Evolutionary conservation across 2,329 filamentous ascomycete genomes (phyloP).

Genomic region (Canariomyces notabilis): DNA sequence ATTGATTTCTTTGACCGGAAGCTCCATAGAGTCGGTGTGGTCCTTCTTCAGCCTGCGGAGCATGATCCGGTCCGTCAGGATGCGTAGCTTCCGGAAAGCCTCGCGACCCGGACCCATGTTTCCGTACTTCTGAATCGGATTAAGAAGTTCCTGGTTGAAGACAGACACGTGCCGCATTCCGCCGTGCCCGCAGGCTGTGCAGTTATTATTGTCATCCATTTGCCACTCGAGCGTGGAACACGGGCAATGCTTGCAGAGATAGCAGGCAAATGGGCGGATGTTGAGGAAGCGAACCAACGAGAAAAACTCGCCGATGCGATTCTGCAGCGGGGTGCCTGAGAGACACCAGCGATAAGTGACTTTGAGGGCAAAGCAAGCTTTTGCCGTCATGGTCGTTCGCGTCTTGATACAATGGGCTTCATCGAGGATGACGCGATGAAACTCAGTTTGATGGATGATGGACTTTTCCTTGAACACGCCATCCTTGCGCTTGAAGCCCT

Average conservation of each 20-base stretch:
- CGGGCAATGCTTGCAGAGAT: constrained; percentile 82
- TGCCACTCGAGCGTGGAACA: constrained; percentile 83
- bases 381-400: constrained; percentile 84
- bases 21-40: constrained; percentile 89
- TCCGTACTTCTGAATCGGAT: constrained; percentile 65
- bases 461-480: constrained; percentile 75
- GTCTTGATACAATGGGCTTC: constrained; percentile 84
- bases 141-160: constrained; percentile 73
- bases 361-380: constrained; percentile 87
- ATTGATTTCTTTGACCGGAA: constrained; percentile 89
- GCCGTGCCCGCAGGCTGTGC: constrained; percentile 59
- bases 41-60: constrained; percentile 90
- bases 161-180: constrained; percentile 56
- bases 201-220: constrained; percentile 66
- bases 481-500: constrained; percentile 78
- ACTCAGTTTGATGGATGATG: constrained; percentile 77
- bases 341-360: constrained; percentile 92
- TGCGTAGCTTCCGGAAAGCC: constrained; percentile 75
- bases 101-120: constrained; percentile 57
- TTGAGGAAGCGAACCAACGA: constrained; percentile 89
- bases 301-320: constrained; percentile 95
- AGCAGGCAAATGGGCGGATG: constrained; percentile 82
- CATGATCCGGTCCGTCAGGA: constrained; percentile 93
- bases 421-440: constrained; percentile 88
- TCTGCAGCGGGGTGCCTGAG: constrained; percentile 91